Evolutionary conservation across 129 eudicot species (phyloP).

Genomic region (Pulicaria dysenterica): DNA sequence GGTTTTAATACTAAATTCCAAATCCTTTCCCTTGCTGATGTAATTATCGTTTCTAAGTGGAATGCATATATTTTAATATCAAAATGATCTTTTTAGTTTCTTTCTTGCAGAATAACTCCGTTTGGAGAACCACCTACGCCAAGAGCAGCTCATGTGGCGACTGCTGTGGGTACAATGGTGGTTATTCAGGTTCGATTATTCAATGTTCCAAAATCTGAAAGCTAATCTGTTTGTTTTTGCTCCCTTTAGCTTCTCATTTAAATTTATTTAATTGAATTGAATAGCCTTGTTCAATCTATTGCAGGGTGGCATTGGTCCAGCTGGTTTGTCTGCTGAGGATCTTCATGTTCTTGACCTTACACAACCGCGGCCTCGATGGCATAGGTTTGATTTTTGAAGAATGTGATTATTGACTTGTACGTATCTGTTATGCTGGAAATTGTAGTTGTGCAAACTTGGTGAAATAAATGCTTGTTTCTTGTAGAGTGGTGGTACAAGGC

Average conservation of each 20-base stretch:
- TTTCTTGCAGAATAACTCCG: constrained; percentile 69
- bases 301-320: constrained; percentile 99
- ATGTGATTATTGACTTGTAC: constrained; percentile 11
- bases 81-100: constrained; percentile 6
- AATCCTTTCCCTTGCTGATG: background rate
- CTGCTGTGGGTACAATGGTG: constrained; percentile 99
- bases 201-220: constrained; percentile 2
- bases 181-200: constrained; percentile 77
- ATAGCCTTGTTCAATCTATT: constrained; percentile 11
- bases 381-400: constrained; percentile 67
- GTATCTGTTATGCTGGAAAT: constrained; percentile 17
- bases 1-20: constrained; percentile 4
- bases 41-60: constrained; percentile 6
- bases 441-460: constrained; percentile 25
- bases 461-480: constrained; percentile 28
- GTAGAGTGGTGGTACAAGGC: constrained; percentile 97
- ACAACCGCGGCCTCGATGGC: constrained; percentile 96
- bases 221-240: background rate
- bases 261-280: background rate
- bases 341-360: constrained; percentile 98
- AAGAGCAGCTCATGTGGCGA: constrained; percentile 99
- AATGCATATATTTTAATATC: constrained; percentile 10
- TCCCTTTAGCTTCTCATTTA: background rate
- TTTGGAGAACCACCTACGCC: constrained; percentile 99
- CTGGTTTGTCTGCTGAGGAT: constrained; percentile 98